Conservation (phyloP, 31 red algal genomes). For the Asparagopsis taxiformis region DNA sequence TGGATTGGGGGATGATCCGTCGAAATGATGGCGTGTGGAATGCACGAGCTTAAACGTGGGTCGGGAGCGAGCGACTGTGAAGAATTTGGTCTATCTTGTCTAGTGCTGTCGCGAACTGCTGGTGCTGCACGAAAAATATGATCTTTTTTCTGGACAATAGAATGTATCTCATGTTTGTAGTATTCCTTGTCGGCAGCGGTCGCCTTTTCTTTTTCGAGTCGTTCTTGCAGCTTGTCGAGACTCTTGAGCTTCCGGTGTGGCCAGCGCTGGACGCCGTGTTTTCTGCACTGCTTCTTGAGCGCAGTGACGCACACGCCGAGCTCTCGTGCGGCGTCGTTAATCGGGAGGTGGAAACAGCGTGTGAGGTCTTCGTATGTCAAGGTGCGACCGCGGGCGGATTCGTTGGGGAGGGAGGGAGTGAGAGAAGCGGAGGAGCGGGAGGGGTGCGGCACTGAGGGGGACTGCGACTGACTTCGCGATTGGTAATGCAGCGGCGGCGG, state of each 20-base stretch:
- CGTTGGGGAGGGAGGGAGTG: neutral
- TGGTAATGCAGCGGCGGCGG: neutral
- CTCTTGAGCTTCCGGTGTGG: conserved; percentile 73
- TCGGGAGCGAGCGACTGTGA: neutral
- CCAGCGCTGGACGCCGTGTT: conserved; percentile 76
- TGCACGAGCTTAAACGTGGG: no score
- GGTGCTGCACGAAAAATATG: conserved; percentile 37
- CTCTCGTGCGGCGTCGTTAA: conserved; percentile 71
- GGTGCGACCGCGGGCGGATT: conserved; percentile 11
- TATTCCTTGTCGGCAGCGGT: conserved; percentile 73
- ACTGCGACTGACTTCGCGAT: neutral
- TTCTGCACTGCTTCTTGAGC: conserved; percentile 78
- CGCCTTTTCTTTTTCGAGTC: conserved; percentile 67
- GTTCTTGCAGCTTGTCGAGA: conserved; percentile 79
- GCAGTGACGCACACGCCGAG: conserved; percentile 85
- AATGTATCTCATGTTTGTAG: conserved; percentile 64
- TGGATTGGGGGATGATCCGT: no score
- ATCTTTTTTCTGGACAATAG: conserved; percentile 68
- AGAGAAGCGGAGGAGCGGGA: conserved; percentile 2
- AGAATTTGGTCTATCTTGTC: neutral
- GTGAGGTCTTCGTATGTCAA: conserved; percentile 46
- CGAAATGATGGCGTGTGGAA: no score
- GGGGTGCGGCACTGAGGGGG: neutral
- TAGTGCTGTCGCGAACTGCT: neutral
- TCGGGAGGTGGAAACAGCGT: conserved; percentile 71